A percentile compares a stretch with the other conserved stretches of the same genome.
These are phyloP conservation scores for Chlamydomonas reinhardtii DNA, from an alignment of 163 green algal species.

Conservation along the genomic window DNA sequence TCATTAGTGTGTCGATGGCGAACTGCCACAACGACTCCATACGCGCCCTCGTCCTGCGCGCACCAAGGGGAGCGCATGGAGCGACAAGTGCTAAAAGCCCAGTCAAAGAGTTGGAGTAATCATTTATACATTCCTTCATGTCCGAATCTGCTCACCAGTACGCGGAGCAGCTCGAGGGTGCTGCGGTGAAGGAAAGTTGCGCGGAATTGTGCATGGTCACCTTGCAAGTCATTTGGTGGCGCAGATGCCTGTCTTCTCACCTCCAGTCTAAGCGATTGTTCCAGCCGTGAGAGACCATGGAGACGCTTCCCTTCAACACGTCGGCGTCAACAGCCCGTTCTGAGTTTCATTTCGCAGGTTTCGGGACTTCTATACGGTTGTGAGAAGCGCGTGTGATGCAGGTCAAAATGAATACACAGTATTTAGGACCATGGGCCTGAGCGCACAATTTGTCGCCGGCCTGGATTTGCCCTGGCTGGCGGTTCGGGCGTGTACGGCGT, in stretches of 20 bases:
- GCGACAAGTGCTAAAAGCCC: background rate
- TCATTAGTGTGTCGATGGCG: background rate
- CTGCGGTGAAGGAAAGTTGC: background rate
- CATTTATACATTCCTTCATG: background rate
- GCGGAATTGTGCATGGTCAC: background rate
- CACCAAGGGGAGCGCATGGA: too few relatives aligned
- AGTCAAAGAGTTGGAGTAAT: constrained; percentile 1
- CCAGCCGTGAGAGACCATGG: too few relatives aligned
- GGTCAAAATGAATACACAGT: too few relatives aligned
- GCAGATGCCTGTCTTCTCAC: background rate
- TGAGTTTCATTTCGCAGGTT: too few relatives aligned
- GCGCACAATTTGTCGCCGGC: too few relatives aligned
- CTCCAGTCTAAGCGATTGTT: background rate
- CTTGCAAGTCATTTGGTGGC: background rate
- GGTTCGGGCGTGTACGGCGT: too few relatives aligned
- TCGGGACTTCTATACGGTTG: too few relatives aligned
- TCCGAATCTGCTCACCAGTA: background rate
- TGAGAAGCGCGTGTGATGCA: too few relatives aligned
- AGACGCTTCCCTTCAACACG: too few relatives aligned
- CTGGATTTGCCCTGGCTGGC: too few relatives aligned
- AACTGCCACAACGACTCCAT: constrained; percentile 8
- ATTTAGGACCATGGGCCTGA: too few relatives aligned
- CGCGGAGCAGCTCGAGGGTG: background rate
- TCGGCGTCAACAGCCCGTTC: too few relatives aligned
- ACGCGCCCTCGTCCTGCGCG: constrained; percentile 18